phyloP scores from a whole-genome alignment of 2,329 filamentous ascomycete genomes.

The Colletotrichum tanaceti region DNA sequence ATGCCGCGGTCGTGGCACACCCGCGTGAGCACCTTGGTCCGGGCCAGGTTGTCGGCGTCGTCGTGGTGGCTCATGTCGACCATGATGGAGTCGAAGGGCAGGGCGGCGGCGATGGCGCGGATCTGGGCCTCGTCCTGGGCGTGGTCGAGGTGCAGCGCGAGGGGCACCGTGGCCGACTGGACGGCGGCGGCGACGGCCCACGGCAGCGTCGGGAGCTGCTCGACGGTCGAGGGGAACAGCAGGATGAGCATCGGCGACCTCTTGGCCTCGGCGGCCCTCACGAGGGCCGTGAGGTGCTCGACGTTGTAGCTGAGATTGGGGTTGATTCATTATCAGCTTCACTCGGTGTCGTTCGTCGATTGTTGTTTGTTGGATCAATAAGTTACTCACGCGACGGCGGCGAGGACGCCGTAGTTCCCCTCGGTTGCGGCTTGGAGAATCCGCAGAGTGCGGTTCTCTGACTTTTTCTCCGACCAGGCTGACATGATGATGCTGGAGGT shows the following conservation, averaged over 20 bases:
- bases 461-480: conserved; percentile 31
- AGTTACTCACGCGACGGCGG: conserved; percentile 59
- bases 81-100: conserved; percentile 78
- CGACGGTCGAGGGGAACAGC: conserved; percentile 60
- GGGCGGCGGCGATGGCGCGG: conserved; percentile 60
- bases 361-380: no score
- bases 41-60: conserved; percentile 74
- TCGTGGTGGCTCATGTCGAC: conserved; percentile 82
- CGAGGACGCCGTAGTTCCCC: conserved; percentile 65
- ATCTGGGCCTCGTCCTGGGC: conserved; percentile 71
- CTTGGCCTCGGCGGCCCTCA: conserved; percentile 75
- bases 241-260: conserved; percentile 75
- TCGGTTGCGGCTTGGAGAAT: conserved; percentile 64
- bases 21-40: conserved; percentile 70
- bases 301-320: conserved; percentile 72
- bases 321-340: no score
- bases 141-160: conserved; percentile 72
- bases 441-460: conserved; percentile 32
- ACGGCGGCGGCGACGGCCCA: conserved; percentile 63
- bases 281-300: conserved; percentile 75
- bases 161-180: conserved; percentile 23
- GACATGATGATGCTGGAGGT: conserved; percentile 14
- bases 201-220: conserved; percentile 51
- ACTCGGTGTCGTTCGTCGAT: no score
- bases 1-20: conserved; percentile 73